Evolutionary conservation across 1,284 basidiomycete species (phyloP).

Genomic region (Schizophyllum commune): DNA sequence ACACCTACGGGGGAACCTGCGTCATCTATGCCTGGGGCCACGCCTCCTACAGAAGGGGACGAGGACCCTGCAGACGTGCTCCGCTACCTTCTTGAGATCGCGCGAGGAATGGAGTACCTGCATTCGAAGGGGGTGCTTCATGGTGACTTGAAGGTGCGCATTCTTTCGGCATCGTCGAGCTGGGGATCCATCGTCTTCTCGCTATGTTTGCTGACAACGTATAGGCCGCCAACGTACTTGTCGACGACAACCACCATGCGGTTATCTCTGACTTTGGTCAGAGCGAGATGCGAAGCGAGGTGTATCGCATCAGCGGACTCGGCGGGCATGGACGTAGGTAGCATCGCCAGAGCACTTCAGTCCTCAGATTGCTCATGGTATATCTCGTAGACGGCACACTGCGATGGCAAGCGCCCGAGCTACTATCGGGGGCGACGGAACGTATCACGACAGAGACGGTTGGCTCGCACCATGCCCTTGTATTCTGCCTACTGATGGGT

Average conservation of each 20-base stretch:
- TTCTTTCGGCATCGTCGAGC: neutral
- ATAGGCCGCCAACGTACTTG: constrained; percentile 67
- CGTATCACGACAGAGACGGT: constrained; percentile 41
- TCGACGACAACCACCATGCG: constrained; percentile 57
- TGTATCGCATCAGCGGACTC: constrained; percentile 42
- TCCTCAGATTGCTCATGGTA: constrained; percentile 43
- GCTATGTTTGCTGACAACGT: neutral
- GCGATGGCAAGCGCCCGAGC: constrained; percentile 60
- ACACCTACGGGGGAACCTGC: neutral
- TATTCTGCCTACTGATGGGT: neutral
- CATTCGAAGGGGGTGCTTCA: constrained; percentile 60
- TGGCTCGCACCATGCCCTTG: neutral
- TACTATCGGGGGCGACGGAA: constrained; percentile 42
- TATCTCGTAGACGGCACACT: constrained; percentile 10
- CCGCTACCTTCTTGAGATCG: constrained; percentile 61
- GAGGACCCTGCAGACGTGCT: constrained; percentile 32
- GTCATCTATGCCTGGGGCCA: too few species aligned
- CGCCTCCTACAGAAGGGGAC: constrained; percentile 14
- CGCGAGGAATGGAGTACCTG: constrained; percentile 71
- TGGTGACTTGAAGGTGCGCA: constrained; percentile 61
- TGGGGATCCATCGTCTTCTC: neutral
- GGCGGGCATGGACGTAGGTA: neutral
- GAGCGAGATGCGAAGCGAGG: constrained; percentile 69
- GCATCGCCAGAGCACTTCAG: too few species aligned
- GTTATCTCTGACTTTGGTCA: constrained; percentile 76